Percentiles rank a stretch among this genome's conserved stretches.
Evolutionary conservation across 1,139 yeast genomes (phyloP).

Genomic region (Spencermartinsiella ligniputridi): DNA sequence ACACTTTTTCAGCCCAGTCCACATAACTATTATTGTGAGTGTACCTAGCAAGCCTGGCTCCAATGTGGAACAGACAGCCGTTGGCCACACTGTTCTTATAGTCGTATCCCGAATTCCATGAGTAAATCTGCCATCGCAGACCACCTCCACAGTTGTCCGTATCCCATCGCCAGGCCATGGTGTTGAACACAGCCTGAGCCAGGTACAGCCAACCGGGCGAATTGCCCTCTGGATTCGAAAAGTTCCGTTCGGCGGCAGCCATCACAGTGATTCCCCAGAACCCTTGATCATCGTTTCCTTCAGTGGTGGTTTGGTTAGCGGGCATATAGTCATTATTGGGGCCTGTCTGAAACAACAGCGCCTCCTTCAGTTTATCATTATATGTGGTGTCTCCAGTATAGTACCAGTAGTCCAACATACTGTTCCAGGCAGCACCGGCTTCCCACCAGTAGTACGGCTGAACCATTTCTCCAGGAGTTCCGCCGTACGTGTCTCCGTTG

Average conservation of each 20-base stretch:
- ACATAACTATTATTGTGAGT: slow-evolving; percentile 66
- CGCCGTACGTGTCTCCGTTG: slow-evolving; percentile 65
- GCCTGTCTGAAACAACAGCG: slow-evolving; percentile 74
- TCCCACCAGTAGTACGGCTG: slow-evolving; percentile 98
- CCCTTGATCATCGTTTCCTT: slow-evolving; percentile 97
- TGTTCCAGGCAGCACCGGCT: slow-evolving; percentile 96
- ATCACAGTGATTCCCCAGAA: slow-evolving; percentile 94
- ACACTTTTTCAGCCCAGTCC: slow-evolving; percentile 74
- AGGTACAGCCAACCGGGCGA: slow-evolving; percentile 65
- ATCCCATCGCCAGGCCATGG: slow-evolving; percentile 92
- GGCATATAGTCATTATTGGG: slow-evolving; percentile 76
- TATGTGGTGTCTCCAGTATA: slow-evolving; percentile 70
- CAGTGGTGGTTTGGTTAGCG: slow-evolving; percentile 85
- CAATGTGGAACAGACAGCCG: slow-evolving; percentile 84
- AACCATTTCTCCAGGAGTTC: slow-evolving; percentile 78
- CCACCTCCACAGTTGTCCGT: slow-evolving; percentile 72
- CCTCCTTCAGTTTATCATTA: slow-evolving; percentile 53
- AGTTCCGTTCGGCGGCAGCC: slow-evolving; percentile 87
- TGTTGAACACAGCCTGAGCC: slow-evolving; percentile 79
- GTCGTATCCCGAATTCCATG: slow-evolving; percentile 91
- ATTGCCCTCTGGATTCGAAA: slow-evolving; percentile 60
- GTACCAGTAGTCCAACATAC: slow-evolving; percentile 71
- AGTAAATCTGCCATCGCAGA: slow-evolving; percentile 92
- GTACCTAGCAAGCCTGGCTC: slow-evolving; percentile 81
- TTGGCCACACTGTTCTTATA: slow-evolving; percentile 88